Percentiles rank a stretch among this genome's conserved stretches.
Evolutionary conservation across 441 rosid genomes (phyloP).

Genomic region (Cnidoscolus chayamansa): DNA sequence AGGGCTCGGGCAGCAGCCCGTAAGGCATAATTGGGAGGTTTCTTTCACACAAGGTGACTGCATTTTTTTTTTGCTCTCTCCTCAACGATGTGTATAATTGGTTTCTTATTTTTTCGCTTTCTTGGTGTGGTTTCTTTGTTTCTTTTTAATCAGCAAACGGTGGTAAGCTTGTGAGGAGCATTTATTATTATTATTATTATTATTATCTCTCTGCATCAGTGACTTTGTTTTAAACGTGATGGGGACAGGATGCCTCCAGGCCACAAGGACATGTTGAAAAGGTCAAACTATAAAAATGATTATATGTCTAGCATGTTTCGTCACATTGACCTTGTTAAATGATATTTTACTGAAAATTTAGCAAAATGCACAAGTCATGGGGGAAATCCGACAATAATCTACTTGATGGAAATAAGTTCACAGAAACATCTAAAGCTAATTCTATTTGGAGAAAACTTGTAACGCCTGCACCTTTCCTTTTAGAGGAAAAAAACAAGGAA

Average conservation of each 20-base stretch:
- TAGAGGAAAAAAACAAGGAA: too few species aligned
- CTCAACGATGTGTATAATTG: conserved; percentile 11
- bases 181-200: neutral
- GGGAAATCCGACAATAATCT: neutral
- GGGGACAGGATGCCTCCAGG: conserved; percentile 16
- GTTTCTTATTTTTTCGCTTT: neutral
- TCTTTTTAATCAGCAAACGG: too few species aligned
- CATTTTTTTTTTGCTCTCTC: conserved; percentile 30
- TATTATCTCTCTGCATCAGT: neutral
- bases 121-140: neutral
- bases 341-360: neutral
- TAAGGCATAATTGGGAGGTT: conserved; percentile 42
- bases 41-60: conserved; percentile 43
- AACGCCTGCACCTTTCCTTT: too few species aligned
- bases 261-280: conserved; percentile 24
- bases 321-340: neutral
- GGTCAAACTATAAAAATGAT: conserved; percentile 28
- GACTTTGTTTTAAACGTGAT: conserved; percentile 7
- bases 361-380: neutral
- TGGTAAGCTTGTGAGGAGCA: neutral
- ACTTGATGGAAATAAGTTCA: neutral
- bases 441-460: too few species aligned
- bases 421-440: neutral
- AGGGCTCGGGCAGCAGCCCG: conserved; percentile 62
- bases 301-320: neutral